These are phyloP conservation scores for Phascolomyces articulosus DNA, from an alignment of 371 early-diverging fungal species.

Conservation along the genomic window DNA sequence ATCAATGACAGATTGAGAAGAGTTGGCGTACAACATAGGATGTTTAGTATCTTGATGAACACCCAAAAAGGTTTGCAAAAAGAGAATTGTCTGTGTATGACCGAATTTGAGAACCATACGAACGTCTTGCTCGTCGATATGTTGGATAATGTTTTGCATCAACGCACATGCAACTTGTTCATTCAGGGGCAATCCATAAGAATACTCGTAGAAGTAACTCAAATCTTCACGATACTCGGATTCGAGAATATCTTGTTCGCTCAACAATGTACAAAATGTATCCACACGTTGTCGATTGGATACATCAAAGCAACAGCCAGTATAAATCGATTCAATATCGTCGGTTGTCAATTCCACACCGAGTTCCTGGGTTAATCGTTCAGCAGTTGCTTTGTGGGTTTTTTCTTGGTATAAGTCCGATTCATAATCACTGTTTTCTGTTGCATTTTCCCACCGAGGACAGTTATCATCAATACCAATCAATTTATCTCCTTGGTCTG, in stretches of 20 bases:
- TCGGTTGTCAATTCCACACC: slow-evolving; percentile 13
- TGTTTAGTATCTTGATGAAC: slow-evolving; percentile 25
- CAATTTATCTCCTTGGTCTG: background rate
- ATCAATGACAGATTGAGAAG: slow-evolving; percentile 12
- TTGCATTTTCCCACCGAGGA: background rate
- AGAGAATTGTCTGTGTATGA: slow-evolving; percentile 43
- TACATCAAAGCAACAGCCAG: slow-evolving; percentile 37
- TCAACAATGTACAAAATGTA: slow-evolving; percentile 39
- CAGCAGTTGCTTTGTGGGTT: slow-evolving; percentile 18
- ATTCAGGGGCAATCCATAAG: slow-evolving; percentile 33
- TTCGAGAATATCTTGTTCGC: slow-evolving; percentile 26
- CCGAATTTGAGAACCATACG: slow-evolving; percentile 33
- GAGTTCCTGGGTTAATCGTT: slow-evolving; percentile 21
- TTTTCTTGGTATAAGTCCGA: slow-evolving; percentile 4
- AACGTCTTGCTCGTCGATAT: slow-evolving; percentile 15
- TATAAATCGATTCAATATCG: slow-evolving; percentile 27
- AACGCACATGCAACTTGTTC: slow-evolving; percentile 32
- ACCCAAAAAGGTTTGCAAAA: slow-evolving; percentile 33
- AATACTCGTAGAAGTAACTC: slow-evolving; percentile 23
- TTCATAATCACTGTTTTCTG: background rate
- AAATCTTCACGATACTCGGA: slow-evolving; percentile 44
- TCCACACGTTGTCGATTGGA: slow-evolving; percentile 20
- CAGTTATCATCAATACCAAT: slow-evolving; percentile 6
- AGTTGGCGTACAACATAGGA: background rate
- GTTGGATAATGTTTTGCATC: slow-evolving; percentile 20